Percentiles rank a stretch among this genome's conserved stretches.
These are phyloP conservation scores for Kodamaea leandrae DNA, from an alignment of 805 yeast species.

Conservation along the genomic window DNA sequence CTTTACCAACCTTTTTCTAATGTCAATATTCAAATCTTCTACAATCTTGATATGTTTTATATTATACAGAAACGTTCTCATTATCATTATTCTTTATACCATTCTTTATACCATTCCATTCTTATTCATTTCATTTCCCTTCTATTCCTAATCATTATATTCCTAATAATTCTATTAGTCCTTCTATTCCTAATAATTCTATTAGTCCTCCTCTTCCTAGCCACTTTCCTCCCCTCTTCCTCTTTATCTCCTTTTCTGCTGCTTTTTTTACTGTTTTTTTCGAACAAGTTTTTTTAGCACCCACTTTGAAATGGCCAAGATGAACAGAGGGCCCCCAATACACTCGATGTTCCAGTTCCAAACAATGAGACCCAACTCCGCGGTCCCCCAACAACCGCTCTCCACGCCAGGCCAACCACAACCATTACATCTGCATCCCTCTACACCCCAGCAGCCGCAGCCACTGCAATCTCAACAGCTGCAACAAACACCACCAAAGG, in stretches of 20 bases:
- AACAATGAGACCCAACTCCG: slow-evolving; percentile 8
- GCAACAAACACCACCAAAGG: background rate
- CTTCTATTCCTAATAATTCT: no score
- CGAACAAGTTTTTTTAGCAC: no score
- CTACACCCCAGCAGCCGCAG: background rate
- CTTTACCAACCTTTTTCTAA: no score
- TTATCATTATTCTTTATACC: background rate
- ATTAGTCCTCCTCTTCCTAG: background rate
- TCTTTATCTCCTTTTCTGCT: background rate
- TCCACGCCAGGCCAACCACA: slow-evolving; percentile 4
- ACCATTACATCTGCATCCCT: background rate
- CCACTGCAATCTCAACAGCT: slow-evolving; percentile 2
- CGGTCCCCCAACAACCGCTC: slow-evolving; percentile 4
- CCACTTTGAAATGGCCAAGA: slow-evolving; percentile 8
- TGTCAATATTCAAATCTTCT: background rate
- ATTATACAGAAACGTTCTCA: background rate
- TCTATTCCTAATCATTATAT: no score
- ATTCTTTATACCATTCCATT: background rate
- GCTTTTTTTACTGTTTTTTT: slow-evolving; percentile 4
- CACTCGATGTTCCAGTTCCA: slow-evolving; percentile 11
- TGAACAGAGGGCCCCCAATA: slow-evolving; percentile 10
- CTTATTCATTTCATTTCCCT: no score
- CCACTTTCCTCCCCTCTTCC: background rate
- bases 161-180: no score
- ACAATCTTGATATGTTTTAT: background rate